Base-by-base conservation (phyloP, 768 basidiomycete genomes). In the Trametes maxima region DNA sequence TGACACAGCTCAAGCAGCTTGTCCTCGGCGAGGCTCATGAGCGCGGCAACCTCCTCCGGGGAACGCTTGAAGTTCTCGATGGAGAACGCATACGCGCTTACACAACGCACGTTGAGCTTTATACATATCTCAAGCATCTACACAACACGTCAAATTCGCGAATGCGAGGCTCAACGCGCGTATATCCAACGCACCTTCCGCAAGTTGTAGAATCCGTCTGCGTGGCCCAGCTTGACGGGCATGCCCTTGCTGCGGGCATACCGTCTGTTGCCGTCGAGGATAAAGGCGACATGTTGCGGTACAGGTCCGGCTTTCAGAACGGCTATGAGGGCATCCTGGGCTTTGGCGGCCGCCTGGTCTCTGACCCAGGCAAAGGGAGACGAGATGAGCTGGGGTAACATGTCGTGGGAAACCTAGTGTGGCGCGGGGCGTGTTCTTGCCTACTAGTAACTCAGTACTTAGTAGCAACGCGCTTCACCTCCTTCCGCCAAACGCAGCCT, bases 251-350 rank as follows among this genome's bases (percentile, higher is more conserved):
- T 75, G 73, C 92, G 80, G 1, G 97, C 95, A 70, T 92, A 96
- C 12, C 97, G 81, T 54, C 97, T 79, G 73, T 98, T 98, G 3
- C 97, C 97, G 70, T 99, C 97, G 94, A 99, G 95, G 25, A 96
- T 88, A 71, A 99, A 95, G 2, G 91, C 95, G 28, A 98, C 83
- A 77, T 99, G 97, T 44, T 78, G 74, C 0, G 97, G 97, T 10
- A 95, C 81, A 0, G 96, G 95, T 0, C 95, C 95, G 2, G 89
- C 79, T 0, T 88, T 78, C 46, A 99, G 82, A 19, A 94, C 75
- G 60, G 75, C 76, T 47, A 95, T 79, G 24, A 94, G 70, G 17
- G 85, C 70, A 58, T 81, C 76, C 19, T 78, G 78, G 12, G 75
- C 74, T 45, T 60, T 65, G 39, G 59, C 60, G 28, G 67, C 17